Evolutionary conservation across 805 yeast species (phyloP).

Genomic region (Groenewaldozyma salmanticensis): DNA sequence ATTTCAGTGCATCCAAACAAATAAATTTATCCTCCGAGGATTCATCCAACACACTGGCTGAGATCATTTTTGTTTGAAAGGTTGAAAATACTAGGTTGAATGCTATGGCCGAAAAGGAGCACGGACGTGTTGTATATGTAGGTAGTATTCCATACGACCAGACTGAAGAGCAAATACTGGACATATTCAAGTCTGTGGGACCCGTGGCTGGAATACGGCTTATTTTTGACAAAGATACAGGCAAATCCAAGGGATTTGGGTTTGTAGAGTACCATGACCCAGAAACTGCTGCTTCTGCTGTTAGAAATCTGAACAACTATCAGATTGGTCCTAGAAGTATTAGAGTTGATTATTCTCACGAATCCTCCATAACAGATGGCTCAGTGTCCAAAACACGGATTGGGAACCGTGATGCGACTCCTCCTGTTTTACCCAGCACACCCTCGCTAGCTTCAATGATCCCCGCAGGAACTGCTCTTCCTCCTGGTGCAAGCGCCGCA

Average conservation of each 20-base stretch:
- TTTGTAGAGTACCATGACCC: constrained; percentile 73
- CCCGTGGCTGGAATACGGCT: constrained; percentile 70
- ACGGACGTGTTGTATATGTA: constrained; percentile 45
- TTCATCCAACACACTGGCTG: too few species aligned
- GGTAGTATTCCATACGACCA: constrained; percentile 90
- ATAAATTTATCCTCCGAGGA: too few species aligned
- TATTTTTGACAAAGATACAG: constrained; percentile 73
- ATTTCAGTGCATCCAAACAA: too few species aligned
- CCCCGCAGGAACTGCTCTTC: constrained; percentile 44
- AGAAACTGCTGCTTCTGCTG: constrained; percentile 86
- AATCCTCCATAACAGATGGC: constrained; percentile 23
- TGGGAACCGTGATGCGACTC: not conserved
- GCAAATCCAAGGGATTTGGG: constrained; percentile 79
- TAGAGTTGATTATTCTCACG: constrained; percentile 66
- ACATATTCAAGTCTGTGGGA: constrained; percentile 78
- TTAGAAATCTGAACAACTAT: constrained; percentile 74
- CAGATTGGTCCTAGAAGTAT: constrained; percentile 61
- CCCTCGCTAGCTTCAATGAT: constrained; percentile 17
- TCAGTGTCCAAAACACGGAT: not conserved
- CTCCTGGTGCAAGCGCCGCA: constrained; percentile 28
- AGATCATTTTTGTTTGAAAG: too few species aligned
- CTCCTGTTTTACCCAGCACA: not conserved
- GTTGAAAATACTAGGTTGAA: too few species aligned
- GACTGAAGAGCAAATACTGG: constrained; percentile 87
- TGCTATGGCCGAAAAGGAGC: not conserved